Percentiles rank a stretch among this genome's conserved stretches.
phyloP scores from a whole-genome alignment of 306 rosid species.

The Benincasa hispida region DNA sequence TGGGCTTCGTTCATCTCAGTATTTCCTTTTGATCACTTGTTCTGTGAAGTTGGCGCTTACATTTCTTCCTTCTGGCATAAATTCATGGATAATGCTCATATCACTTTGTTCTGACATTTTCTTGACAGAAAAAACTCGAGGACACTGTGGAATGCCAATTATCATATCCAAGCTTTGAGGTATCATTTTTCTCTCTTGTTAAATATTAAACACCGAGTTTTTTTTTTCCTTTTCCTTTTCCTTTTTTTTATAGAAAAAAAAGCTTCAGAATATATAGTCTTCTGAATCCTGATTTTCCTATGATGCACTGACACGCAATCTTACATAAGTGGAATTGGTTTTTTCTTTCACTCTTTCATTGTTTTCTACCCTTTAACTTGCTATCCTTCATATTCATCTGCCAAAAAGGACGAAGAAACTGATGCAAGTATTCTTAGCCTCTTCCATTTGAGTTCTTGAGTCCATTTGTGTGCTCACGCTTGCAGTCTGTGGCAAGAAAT shows the following conservation, averaged over 20 bases:
- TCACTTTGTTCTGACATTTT: constrained; percentile 5
- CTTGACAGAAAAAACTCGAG: constrained; percentile 60
- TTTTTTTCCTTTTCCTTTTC: not conserved
- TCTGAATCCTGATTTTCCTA: not conserved
- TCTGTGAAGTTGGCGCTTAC: not conserved
- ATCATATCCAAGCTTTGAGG: constrained; percentile 73
- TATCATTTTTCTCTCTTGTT: constrained; percentile 15
- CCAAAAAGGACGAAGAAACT: not conserved
- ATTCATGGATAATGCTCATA: not conserved
- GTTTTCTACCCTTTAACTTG: not conserved
- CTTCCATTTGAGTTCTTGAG: not conserved
- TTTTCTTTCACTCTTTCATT: not conserved
- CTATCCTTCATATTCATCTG: not conserved
- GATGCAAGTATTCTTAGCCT: not conserved
- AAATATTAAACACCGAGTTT: not conserved
- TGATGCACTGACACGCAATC: not conserved
- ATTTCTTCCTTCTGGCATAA: not conserved
- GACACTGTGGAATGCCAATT: constrained; percentile 48
- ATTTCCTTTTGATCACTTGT: not conserved
- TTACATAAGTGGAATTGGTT: not conserved
- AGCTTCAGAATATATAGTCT: not conserved
- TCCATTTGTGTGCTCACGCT: not conserved
- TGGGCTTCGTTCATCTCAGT: not conserved
- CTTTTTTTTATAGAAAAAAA: not conserved
- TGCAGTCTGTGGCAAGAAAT: not conserved